Percentiles rank a stretch among this genome's conserved stretches.
These are phyloP conservation scores for Erysimum pusillum DNA, from an alignment of 441 rosid species.

Conservation along the genomic window DNA sequence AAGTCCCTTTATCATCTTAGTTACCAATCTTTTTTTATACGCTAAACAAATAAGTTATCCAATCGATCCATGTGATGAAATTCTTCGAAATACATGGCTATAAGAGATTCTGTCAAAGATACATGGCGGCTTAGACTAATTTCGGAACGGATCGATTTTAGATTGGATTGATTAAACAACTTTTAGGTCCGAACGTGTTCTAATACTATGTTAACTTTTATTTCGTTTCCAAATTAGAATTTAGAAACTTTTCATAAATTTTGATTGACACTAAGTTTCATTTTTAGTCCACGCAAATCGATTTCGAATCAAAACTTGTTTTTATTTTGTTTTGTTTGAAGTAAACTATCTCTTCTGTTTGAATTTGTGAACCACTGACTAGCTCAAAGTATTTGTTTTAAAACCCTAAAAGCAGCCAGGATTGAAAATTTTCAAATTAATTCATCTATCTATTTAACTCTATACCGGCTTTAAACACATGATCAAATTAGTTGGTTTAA, in stretches of 20 bases:
- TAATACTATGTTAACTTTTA: too few species aligned
- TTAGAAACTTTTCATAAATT: neutral
- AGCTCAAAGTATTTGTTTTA: conserved; percentile 3
- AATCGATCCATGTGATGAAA: too few species aligned
- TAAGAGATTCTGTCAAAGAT: too few species aligned
- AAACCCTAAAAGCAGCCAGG: conserved; percentile 20
- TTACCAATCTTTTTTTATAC: neutral
- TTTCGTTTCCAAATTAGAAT: too few species aligned
- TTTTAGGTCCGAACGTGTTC: neutral
- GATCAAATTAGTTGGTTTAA: conserved; percentile 1
- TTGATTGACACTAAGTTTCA: neutral
- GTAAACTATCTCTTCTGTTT: neutral
- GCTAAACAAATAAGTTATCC: neutral
- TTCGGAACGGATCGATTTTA: too few species aligned
- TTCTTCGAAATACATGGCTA: too few species aligned
- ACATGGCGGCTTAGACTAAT: too few species aligned
- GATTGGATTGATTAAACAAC: too few species aligned
- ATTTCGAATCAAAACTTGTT: neutral
- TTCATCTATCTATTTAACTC: neutral
- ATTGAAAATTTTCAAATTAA: neutral
- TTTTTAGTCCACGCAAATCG: neutral
- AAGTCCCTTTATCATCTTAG: neutral
- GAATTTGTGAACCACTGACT: neutral
- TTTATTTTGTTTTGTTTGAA: neutral
- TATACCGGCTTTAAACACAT: neutral